Conservation (phyloP, 768 basidiomycete genomes). For the Suillus sp. region DNA sequence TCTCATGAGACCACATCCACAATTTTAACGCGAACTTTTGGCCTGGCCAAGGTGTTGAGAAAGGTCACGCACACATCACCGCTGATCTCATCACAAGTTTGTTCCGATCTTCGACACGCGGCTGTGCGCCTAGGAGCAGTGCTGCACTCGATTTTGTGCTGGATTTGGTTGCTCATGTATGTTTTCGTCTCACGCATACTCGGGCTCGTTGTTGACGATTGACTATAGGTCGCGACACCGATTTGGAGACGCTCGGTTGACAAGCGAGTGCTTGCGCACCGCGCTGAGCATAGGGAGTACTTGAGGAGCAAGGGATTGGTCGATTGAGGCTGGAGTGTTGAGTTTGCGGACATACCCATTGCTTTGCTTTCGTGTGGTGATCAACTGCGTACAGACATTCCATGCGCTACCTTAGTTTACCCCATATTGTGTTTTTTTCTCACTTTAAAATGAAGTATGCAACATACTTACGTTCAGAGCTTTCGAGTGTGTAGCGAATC, state of each 20-base stretch:
- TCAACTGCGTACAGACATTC: background rate
- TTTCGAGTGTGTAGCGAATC: too few species aligned
- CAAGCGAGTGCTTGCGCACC: constrained; percentile 45
- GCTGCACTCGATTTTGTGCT: constrained; percentile 51
- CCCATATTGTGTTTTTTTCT: background rate
- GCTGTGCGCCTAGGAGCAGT: constrained; percentile 61
- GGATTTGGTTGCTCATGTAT: constrained; percentile 48
- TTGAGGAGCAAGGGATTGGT: constrained; percentile 48
- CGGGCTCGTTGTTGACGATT: constrained; percentile 5
- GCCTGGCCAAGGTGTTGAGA: constrained; percentile 57
- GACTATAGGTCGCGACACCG: constrained; percentile 48
- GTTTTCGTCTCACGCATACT: constrained; percentile 22
- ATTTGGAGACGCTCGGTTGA: constrained; percentile 56
- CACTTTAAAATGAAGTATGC: background rate
- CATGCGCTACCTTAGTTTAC: background rate
- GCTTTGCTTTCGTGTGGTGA: background rate
- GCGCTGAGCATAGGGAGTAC: constrained; percentile 49
- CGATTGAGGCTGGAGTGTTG: background rate
- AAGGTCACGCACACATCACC: constrained; percentile 73
- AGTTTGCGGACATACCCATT: background rate
- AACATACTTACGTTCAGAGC: background rate
- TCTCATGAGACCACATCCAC: background rate
- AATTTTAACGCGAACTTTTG: background rate
- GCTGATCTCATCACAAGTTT: constrained; percentile 67
- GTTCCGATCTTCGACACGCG: constrained; percentile 69